These are phyloP conservation scores for Emmonsiellopsis sp. DNA, from an alignment of 2,329 filamentous ascomycete species.

Conservation along the genomic window DNA sequence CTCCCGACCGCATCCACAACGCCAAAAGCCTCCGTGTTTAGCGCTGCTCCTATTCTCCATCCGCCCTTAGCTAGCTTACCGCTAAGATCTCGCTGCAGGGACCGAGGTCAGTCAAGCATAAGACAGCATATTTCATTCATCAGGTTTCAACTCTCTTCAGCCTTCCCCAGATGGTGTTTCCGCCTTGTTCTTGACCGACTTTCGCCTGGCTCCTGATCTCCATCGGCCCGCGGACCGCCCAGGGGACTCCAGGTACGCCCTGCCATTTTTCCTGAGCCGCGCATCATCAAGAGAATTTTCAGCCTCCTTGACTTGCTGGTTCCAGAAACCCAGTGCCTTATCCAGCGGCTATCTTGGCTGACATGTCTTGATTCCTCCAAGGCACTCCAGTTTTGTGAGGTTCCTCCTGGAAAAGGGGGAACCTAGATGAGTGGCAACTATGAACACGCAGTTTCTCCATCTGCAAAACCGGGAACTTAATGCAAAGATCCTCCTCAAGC, in stretches of 20 bases:
- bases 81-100: neutral
- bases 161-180: neutral
- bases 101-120: neutral
- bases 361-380: neutral
- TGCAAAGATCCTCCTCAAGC: neutral
- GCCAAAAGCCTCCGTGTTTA: neutral
- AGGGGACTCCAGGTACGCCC: neutral
- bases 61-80: neutral
- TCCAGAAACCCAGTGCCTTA: neutral
- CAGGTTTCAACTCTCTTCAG: neutral
- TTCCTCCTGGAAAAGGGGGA: neutral
- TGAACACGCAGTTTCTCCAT: conserved; percentile 1
- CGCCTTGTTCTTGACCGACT: neutral
- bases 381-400: neutral
- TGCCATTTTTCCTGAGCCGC: too few relatives aligned
- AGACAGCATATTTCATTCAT: too few relatives aligned
- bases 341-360: neutral
- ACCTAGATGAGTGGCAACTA: neutral
- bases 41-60: neutral
- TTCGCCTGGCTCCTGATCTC: neutral
- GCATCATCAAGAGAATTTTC: neutral
- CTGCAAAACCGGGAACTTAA: neutral
- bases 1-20: neutral
- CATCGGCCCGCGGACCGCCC: neutral
- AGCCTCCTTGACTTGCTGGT: neutral